phyloP scores from a whole-genome alignment of 139 green algal genomes.

The Ulvella scutata region DNA sequence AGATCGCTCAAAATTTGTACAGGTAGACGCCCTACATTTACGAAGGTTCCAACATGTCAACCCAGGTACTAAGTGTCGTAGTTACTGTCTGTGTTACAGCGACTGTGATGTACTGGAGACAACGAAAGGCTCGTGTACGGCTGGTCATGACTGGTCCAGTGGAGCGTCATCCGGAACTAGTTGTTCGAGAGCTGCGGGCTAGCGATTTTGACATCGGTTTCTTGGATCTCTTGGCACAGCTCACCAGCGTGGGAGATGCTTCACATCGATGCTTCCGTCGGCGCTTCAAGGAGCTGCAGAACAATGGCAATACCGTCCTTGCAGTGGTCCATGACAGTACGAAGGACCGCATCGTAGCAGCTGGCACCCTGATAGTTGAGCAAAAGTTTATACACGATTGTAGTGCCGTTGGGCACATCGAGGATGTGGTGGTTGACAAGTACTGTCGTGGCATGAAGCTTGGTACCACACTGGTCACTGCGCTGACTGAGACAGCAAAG shows the following conservation, averaged over 20 bases:
- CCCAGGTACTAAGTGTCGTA: too few relatives aligned
- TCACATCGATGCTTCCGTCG: neutral
- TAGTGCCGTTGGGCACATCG: constrained; percentile 61
- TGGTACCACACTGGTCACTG: constrained; percentile 56
- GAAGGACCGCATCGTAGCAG: constrained; percentile 37
- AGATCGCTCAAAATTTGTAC: too few relatives aligned
- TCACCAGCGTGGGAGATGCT: constrained; percentile 51
- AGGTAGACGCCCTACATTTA: too few relatives aligned
- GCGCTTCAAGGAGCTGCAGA: neutral
- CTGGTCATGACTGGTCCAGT: neutral
- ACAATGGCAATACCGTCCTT: neutral
- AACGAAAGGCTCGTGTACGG: too few relatives aligned
- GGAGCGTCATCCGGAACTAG: neutral
- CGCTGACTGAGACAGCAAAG: constrained; percentile 27
- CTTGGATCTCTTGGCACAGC: constrained; percentile 49
- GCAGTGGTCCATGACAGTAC: constrained; percentile 20
- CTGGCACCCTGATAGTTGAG: constrained; percentile 64
- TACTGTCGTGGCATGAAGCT: constrained; percentile 45
- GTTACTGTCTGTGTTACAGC: too few relatives aligned
- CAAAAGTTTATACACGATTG: constrained; percentile 67
- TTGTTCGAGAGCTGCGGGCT: constrained; percentile 13
- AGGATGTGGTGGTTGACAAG: constrained; percentile 82
- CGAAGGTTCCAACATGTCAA: too few relatives aligned
- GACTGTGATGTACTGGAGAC: too few relatives aligned
- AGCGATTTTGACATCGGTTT: constrained; percentile 34